Conservation (phyloP, 345 rosid species). For the Moringa oleifera region DNA sequence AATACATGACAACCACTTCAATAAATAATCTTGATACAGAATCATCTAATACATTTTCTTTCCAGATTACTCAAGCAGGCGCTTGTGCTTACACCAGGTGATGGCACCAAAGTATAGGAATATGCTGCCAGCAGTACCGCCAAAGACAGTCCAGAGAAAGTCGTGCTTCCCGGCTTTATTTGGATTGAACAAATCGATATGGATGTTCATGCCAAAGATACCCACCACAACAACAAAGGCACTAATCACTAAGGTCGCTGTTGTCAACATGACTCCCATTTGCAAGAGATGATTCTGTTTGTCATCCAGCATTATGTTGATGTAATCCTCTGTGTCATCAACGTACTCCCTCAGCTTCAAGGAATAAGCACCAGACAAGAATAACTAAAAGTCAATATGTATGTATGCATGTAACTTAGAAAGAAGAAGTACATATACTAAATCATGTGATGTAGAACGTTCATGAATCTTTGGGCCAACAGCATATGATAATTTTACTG, state of each 20-base stretch:
- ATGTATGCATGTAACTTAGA: too few species aligned
- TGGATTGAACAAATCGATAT: conserved; percentile 42
- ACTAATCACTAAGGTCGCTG: conserved; percentile 76
- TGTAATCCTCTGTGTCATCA: conserved; percentile 93
- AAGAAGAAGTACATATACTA: background rate
- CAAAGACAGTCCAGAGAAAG: conserved; percentile 73
- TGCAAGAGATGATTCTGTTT: conserved; percentile 92
- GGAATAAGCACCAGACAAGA: background rate
- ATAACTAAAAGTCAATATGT: too few species aligned
- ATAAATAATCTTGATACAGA: too few species aligned
- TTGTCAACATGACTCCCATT: conserved; percentile 93
- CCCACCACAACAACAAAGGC: conserved; percentile 69
- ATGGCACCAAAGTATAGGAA: conserved; percentile 69
- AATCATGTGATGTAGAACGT: too few species aligned
- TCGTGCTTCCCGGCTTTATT: conserved; percentile 22
- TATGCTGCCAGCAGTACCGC: conserved; percentile 51
- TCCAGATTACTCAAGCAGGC: conserved; percentile 49
- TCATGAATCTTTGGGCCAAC: too few species aligned
- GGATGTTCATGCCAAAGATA: conserved; percentile 72
- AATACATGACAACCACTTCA: background rate
- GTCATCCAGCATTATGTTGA: conserved; percentile 94
- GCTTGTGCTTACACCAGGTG: conserved; percentile 81
- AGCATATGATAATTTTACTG: too few species aligned
- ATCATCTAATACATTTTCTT: too few species aligned
- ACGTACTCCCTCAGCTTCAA: conserved; percentile 85